A percentile compares a stretch with the other conserved stretches of the same genome.
These are phyloP conservation scores for Pestalotiopsis sp. DNA, from an alignment of 2,329 filamentous ascomycete species.

Conservation along the genomic window DNA sequence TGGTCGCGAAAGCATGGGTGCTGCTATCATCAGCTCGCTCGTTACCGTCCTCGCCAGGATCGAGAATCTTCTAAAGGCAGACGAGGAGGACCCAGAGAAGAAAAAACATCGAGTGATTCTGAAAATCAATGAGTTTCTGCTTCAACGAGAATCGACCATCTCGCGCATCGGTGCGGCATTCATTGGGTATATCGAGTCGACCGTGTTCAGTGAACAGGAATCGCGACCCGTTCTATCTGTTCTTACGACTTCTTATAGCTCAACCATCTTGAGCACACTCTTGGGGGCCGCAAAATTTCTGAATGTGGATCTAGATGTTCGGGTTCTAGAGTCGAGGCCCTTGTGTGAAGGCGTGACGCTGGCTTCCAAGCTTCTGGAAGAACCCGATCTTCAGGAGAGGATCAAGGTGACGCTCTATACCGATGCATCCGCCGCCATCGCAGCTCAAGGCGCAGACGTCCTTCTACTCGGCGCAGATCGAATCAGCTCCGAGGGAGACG, in stretches of 20 bases:
- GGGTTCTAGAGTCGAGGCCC: conserved; percentile 68
- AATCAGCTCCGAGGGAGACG: conserved; percentile 58
- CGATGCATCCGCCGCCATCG: conserved; percentile 61
- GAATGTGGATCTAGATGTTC: conserved; percentile 51
- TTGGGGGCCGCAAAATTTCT: conserved; percentile 39
- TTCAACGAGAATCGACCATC: conserved; percentile 18
- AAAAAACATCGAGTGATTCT: conserved; percentile 26
- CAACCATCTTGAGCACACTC: conserved; percentile 58
- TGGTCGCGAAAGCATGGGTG: conserved; percentile 68
- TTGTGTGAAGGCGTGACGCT: conserved; percentile 66
- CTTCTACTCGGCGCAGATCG: conserved; percentile 68
- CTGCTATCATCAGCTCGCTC: conserved; percentile 57
- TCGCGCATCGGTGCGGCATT: conserved; percentile 39
- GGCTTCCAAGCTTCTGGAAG: conserved; percentile 42
- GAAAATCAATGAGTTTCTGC: conserved; percentile 25
- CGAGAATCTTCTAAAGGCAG: conserved; percentile 27
- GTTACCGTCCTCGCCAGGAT: conserved; percentile 48
- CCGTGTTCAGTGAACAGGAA: conserved; percentile 14
- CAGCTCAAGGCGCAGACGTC: conserved; percentile 54
- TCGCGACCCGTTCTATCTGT: conserved; percentile 43
- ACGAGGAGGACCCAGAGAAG: conserved; percentile 25
- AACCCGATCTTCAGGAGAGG: conserved; percentile 27
- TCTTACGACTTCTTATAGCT: conserved; percentile 65
- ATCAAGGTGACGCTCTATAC: conserved; percentile 53
- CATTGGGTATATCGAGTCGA: conserved; percentile 32